These are phyloP conservation scores for Skeletonema tropicum DNA, from an alignment of 108 stramenopile species.

Conservation along the genomic window DNA sequence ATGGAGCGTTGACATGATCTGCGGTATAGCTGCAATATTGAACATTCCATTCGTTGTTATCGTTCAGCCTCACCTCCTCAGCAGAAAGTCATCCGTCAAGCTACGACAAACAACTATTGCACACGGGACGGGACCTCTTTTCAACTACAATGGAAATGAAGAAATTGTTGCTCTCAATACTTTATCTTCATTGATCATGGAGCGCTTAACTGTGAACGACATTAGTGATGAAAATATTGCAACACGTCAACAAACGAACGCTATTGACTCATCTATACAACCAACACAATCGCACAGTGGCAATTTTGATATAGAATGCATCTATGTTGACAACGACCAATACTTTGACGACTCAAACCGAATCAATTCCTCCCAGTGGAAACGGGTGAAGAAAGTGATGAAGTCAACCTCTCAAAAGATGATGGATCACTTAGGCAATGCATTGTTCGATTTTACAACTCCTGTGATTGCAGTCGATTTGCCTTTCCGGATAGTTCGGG, in stretches of 20 bases:
- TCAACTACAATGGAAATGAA: slow-evolving; percentile 37
- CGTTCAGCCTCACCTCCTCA: slow-evolving; percentile 74
- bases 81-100: slow-evolving; percentile 69
- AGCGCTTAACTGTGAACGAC: slow-evolving; percentile 32
- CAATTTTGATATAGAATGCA: slow-evolving; percentile 61
- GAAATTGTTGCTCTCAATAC: slow-evolving; percentile 59
- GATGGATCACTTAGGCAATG: slow-evolving; percentile 14
- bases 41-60: slow-evolving; percentile 80
- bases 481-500: slow-evolving; percentile 30
- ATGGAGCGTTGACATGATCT: slow-evolving; percentile 71
- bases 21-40: slow-evolving; percentile 71
- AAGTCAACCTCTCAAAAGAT: slow-evolving; percentile 31
- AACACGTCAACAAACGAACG: slow-evolving; percentile 12
- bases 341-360: slow-evolving; percentile 55
- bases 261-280: slow-evolving; percentile 13
- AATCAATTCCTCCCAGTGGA: slow-evolving; percentile 28
- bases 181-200: slow-evolving; percentile 56
- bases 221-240: not conserved
- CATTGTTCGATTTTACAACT: slow-evolving; percentile 2
- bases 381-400: slow-evolving; percentile 35
- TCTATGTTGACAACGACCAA: slow-evolving; percentile 72
- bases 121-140: slow-evolving; percentile 19
- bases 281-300: slow-evolving; percentile 18
- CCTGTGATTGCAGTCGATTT: slow-evolving; percentile 44
- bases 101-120: slow-evolving; percentile 50